A percentile compares a stretch with the other conserved stretches of the same genome.
Conservation (phyloP, 2,329 filamentous ascomycete genomes). For the Curvularia sp. region DNA sequence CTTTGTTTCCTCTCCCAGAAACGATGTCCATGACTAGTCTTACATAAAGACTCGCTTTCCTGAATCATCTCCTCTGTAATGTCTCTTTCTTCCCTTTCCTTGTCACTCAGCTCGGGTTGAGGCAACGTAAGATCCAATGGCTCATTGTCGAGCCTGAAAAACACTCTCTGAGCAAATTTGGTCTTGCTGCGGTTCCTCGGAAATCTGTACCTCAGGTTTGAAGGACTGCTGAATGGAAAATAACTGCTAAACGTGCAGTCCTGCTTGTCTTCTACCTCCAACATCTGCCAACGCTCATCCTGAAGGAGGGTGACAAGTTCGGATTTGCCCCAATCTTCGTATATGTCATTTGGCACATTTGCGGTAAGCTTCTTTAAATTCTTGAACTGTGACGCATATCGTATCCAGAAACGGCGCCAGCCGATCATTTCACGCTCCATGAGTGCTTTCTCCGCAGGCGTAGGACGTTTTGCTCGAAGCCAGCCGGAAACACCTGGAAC, state of each 20-base stretch:
- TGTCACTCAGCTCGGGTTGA: constrained; percentile 15
- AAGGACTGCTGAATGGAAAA: constrained; percentile 25
- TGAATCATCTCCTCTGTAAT: constrained; percentile 35
- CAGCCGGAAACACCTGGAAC: constrained; percentile 43
- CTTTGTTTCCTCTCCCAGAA: constrained; percentile 32
- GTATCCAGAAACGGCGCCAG: constrained; percentile 48
- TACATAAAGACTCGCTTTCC: constrained; percentile 7
- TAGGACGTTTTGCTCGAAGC: constrained; percentile 32
- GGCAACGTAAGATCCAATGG: constrained; percentile 22
- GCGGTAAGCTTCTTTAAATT: constrained; percentile 47
- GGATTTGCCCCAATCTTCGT: constrained; percentile 42
- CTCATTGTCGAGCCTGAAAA: constrained; percentile 39
- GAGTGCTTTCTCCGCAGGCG: constrained; percentile 35
- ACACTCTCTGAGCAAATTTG: constrained; percentile 45
- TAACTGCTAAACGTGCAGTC: constrained; percentile 29
- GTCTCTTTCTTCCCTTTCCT: constrained; percentile 33
- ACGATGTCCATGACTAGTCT: constrained; percentile 24
- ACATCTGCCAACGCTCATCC: constrained; percentile 43
- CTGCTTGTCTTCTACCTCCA: constrained; percentile 36
- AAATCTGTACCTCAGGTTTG: constrained; percentile 27
- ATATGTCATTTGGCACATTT: constrained; percentile 42
- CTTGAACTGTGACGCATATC: constrained; percentile 45
- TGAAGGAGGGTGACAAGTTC: constrained; percentile 30
- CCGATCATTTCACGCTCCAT: constrained; percentile 44
- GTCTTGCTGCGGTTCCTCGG: constrained; percentile 27